Evolutionary conservation across 257 asterid genomes (phyloP).

Genomic region (Przewalskia tangutica): DNA sequence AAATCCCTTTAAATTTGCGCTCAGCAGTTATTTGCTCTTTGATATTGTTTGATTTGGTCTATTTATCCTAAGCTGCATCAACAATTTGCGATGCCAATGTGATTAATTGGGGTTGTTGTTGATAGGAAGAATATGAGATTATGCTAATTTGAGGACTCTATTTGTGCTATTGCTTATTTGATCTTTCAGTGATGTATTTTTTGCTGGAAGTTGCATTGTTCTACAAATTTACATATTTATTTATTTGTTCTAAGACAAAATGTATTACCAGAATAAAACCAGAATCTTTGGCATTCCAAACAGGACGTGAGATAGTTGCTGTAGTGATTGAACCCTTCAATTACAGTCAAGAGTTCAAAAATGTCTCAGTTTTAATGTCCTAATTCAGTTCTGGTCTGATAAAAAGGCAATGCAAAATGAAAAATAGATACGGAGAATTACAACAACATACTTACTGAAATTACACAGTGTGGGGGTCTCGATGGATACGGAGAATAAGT

Average conservation of each 20-base stretch:
- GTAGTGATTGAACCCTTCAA: background rate
- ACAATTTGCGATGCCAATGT: too few relatives aligned
- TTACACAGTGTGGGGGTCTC: too few relatives aligned
- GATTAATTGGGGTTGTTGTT: background rate
- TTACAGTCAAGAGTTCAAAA: background rate
- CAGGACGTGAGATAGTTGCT: background rate
- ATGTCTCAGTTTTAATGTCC: background rate
- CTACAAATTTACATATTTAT: background rate
- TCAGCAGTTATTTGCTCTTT: background rate
- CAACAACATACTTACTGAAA: too few relatives aligned
- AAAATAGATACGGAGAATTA: too few relatives aligned
- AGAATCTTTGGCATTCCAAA: background rate
- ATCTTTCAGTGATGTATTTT: background rate
- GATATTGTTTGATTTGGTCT: background rate
- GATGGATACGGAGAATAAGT: too few relatives aligned
- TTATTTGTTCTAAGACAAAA: background rate
- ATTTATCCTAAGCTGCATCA: background rate
- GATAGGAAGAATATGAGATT: background rate
- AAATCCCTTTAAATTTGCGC: background rate
- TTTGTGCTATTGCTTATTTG: background rate
- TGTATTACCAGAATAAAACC: background rate
- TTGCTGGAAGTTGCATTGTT: background rate
- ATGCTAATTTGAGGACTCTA: background rate
- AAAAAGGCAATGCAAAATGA: background rate
- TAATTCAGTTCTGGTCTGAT: background rate